These are phyloP conservation scores for Citrus glauca DNA, from an alignment of 345 rosid species.

Conservation along the genomic window DNA sequence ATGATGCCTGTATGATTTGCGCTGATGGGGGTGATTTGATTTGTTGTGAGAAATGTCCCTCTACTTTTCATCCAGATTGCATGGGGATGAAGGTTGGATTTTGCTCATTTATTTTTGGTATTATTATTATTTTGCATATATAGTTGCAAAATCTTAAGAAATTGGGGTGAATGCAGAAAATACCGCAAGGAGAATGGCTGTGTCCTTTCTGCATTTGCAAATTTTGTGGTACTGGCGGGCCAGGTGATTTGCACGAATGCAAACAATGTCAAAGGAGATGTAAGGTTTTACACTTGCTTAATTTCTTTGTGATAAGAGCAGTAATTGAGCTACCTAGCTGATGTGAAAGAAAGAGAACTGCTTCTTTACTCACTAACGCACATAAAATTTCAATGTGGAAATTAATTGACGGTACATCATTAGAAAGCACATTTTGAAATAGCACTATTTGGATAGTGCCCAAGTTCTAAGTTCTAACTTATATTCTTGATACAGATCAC, in stretches of 20 bases:
- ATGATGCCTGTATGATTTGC: constrained; percentile 28
- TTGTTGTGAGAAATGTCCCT: constrained; percentile 29
- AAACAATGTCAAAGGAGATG: constrained; percentile 16
- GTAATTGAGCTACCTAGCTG: too few species aligned
- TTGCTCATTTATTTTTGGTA: background rate
- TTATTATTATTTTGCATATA: background rate
- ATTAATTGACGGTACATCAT: too few species aligned
- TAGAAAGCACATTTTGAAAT: too few species aligned
- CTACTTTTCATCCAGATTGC: constrained; percentile 22
- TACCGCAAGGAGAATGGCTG: constrained; percentile 23
- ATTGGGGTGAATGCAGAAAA: constrained; percentile 4
- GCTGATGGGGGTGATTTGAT: constrained; percentile 32
- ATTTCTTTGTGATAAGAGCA: background rate
- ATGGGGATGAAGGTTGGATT: constrained; percentile 1
- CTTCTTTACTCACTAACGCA: too few species aligned
- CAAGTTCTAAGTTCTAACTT: background rate
- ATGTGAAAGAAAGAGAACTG: too few species aligned
- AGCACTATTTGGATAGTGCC: background rate
- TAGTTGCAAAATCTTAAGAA: background rate
- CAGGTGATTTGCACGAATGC: background rate
- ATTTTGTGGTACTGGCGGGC: background rate
- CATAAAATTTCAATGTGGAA: too few species aligned
- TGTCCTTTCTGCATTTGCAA: constrained; percentile 26
- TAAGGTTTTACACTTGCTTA: too few species aligned
- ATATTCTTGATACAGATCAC: background rate